Percentiles rank a stretch among this genome's conserved stretches.
Conservation (phyloP, 2,329 filamentous ascomycete genomes). For the Ophiostoma triangulosporum region DNA sequence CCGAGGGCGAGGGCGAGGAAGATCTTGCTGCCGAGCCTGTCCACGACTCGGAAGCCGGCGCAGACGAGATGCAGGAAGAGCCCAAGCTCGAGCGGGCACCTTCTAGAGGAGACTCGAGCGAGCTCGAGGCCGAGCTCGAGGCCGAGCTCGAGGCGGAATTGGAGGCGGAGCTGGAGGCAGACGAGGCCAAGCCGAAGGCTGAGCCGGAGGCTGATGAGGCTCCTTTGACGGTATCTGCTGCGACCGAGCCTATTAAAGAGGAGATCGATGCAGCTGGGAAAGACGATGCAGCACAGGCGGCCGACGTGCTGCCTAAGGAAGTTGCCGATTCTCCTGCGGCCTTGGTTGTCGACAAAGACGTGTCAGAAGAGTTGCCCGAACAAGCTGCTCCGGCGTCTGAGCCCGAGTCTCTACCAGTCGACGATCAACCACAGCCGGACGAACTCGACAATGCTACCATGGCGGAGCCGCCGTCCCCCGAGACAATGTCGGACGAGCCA, state of each 20-base stretch:
- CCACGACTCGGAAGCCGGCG: background rate
- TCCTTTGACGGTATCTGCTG: background rate
- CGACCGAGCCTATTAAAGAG: background rate
- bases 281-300: background rate
- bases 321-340: background rate
- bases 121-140: background rate
- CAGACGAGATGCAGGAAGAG: background rate
- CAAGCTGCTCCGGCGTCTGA: background rate
- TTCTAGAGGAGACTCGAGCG: background rate
- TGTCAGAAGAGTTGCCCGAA: background rate
- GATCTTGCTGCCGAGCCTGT: background rate
- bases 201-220: background rate
- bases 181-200: background rate
- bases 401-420: background rate
- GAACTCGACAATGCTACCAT: background rate
- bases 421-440: background rate
- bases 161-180: background rate
- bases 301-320: background rate
- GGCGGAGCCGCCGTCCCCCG: background rate
- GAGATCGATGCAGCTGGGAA: too few species aligned
- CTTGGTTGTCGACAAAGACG: background rate
- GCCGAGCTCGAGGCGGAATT: background rate
- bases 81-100: background rate
- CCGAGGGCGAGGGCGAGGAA: constrained; percentile 5
- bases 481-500: background rate